Percentiles rank a stretch among this genome's conserved stretches.
Conservation (phyloP, 2,329 filamentous ascomycete genomes). For the Penicillium nordicum region DNA sequence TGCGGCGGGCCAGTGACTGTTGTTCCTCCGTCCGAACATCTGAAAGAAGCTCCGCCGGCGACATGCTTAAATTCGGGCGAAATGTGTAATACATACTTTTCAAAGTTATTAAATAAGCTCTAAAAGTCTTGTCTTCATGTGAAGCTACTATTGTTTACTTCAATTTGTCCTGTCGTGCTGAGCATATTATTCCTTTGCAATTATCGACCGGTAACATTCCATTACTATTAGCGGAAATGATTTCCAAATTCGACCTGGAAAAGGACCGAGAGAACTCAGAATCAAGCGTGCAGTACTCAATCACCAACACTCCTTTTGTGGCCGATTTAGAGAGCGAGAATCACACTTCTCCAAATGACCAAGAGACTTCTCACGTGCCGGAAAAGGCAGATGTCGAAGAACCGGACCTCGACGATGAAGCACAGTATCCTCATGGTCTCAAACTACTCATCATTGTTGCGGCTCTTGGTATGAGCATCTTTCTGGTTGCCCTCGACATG, state of each 20-base stretch:
- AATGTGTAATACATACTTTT: background rate
- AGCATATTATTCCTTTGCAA: background rate
- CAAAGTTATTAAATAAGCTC: background rate
- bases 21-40: background rate
- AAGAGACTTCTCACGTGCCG: background rate
- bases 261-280: background rate
- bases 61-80: background rate
- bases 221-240: background rate
- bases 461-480: background rate
- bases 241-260: background rate
- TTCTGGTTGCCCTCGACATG: background rate
- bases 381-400: background rate
- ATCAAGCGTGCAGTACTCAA: background rate
- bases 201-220: no score
- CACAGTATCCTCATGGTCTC: background rate
- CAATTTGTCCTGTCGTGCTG: background rate
- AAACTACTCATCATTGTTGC: background rate
- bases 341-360: background rate
- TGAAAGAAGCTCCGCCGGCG: background rate
- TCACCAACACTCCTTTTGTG: background rate
- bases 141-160: background rate
- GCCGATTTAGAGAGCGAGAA: background rate
- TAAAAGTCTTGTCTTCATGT: background rate
- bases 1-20: background rate
- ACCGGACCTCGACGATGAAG: background rate